Percentiles rank a stretch among this genome's conserved stretches.
phyloP scores from a whole-genome alignment of 139 green algal genomes.

The Chlorella vulgaris region DNA sequence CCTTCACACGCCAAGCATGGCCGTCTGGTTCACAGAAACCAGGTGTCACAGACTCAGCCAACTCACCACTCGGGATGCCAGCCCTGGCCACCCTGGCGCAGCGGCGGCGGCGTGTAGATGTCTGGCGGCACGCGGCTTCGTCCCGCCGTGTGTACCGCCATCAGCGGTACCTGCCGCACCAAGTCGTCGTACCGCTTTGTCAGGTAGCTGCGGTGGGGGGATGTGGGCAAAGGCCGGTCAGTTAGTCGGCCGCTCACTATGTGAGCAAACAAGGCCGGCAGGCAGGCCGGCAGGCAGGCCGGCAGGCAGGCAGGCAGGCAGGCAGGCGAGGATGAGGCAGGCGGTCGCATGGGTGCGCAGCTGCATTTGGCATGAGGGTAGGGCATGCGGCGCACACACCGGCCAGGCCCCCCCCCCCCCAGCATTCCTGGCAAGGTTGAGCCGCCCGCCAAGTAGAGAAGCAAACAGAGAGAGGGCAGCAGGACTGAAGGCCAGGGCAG shows the following conservation, averaged over 20 bases:
- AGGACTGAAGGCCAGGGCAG: too few relatives aligned
- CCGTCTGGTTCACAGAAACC: neutral
- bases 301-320: neutral
- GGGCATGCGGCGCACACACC: too few relatives aligned
- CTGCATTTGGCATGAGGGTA: too few relatives aligned
- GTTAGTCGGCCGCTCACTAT: neutral
- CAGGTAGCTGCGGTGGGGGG: constrained; percentile 40
- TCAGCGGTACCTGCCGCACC: constrained; percentile 57
- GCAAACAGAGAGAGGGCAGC: too few relatives aligned
- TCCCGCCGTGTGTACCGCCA: constrained; percentile 46
- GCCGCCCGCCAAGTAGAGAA: too few relatives aligned
- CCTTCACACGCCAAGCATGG: neutral
- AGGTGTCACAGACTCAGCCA: neutral
- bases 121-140: constrained; percentile 40
- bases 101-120: constrained; percentile 57
- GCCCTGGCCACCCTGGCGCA: constrained; percentile 43
- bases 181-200: constrained; percentile 50
- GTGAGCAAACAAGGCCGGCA: neutral
- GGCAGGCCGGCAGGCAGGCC: neutral
- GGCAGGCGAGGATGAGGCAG: too few relatives aligned
- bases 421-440: too few relatives aligned
- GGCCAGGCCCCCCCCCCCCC: too few relatives aligned
- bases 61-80: constrained; percentile 67
- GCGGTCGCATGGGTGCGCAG: too few relatives aligned
- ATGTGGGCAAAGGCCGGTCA: neutral